These are phyloP conservation scores for Pistacia integerrima DNA, from an alignment of 345 rosid genomes.

Conservation along the genomic window DNA sequence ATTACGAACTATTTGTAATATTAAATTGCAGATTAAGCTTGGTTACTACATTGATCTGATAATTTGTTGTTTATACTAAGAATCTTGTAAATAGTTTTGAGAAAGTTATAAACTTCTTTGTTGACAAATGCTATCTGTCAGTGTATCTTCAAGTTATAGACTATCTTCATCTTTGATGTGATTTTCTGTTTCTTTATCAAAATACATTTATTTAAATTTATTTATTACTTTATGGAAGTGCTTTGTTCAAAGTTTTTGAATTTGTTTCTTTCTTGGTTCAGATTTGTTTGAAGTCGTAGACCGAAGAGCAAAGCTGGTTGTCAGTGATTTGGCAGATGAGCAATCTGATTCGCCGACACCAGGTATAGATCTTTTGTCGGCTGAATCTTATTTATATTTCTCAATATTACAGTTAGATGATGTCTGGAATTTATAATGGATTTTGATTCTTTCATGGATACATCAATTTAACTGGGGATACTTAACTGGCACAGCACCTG, in stretches of 20 bases:
- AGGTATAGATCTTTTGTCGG: constrained; percentile 43
- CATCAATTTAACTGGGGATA: constrained; percentile 10
- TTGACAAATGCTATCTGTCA: too few species aligned
- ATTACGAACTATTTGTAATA: not conserved
- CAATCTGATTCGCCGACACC: constrained; percentile 55
- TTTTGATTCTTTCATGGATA: not conserved
- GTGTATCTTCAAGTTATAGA: too few species aligned
- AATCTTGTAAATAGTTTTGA: too few species aligned
- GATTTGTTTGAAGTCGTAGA: constrained; percentile 97
- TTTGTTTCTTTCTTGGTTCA: constrained; percentile 28
- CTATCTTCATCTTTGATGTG: too few species aligned
- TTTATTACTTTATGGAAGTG: not conserved
- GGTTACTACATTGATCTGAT: not conserved
- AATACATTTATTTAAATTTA: not conserved
- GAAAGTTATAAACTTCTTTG: too few species aligned
- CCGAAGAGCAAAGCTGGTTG: constrained; percentile 96
- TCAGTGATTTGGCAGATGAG: constrained; percentile 79
- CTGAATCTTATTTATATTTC: not conserved
- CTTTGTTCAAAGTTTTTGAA: constrained; percentile 11
- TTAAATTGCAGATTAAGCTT: not conserved
- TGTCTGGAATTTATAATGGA: not conserved
- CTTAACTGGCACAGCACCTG: not conserved
- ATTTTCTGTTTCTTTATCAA: not conserved
- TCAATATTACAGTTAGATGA: not conserved
- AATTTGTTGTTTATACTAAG: too few species aligned